A percentile compares a stretch with the other conserved stretches of the same genome.
Evolutionary conservation across 805 yeast genomes (phyloP).

Genomic region (Candida easanensis): DNA sequence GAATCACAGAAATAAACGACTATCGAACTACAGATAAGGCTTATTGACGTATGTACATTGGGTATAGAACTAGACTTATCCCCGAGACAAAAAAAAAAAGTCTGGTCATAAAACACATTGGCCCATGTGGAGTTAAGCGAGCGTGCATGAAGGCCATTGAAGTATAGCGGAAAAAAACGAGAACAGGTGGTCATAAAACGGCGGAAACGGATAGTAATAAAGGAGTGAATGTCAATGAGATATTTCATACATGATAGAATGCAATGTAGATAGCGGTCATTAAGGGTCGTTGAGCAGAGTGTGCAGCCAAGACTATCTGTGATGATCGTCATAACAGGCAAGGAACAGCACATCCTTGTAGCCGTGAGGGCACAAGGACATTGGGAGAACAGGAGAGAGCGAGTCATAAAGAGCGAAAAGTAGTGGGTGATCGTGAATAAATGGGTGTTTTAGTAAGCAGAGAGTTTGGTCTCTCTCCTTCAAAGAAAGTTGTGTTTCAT

Average conservation of each 20-base stretch:
- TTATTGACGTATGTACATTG: too few species aligned
- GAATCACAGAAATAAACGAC: conserved; percentile 1
- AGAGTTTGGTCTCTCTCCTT: too few species aligned
- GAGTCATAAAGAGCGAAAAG: conserved; percentile 1
- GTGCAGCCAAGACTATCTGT: too few species aligned
- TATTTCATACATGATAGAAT: neutral
- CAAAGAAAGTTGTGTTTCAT: neutral
- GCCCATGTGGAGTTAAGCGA: neutral
- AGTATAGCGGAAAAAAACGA: neutral
- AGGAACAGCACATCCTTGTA: too few species aligned
- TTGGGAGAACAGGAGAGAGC: too few species aligned
- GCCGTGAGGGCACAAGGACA: too few species aligned
- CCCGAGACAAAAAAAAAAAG: too few species aligned
- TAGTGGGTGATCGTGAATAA: neutral
- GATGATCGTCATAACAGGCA: conserved; percentile 4
- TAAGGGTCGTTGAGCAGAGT: neutral
- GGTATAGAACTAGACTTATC: too few species aligned
- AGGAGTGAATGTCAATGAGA: conserved; percentile 4
- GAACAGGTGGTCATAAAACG: neutral
- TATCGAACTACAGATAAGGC: too few species aligned
- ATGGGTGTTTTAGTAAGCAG: too few species aligned
- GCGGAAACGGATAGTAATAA: neutral
- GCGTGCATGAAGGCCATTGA: neutral
- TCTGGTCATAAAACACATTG: too few species aligned
- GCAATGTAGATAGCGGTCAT: neutral